These are phyloP conservation scores for Lodderomyces metapsilosis DNA, from an alignment of 1,139 yeast genomes.

Conservation along the genomic window DNA sequence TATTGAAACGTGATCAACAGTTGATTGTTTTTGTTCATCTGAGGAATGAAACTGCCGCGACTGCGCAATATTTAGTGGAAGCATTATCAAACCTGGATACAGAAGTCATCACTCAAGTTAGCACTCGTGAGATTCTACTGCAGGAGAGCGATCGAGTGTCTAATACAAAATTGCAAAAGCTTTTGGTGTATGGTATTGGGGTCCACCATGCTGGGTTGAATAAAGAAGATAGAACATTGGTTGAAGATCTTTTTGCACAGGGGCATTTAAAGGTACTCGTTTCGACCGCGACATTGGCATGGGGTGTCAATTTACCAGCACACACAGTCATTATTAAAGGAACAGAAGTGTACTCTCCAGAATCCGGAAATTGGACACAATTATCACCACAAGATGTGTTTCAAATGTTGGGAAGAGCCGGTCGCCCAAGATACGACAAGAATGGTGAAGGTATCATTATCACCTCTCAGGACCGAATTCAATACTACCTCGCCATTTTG, in stretches of 20 bases:
- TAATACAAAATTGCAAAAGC: slow-evolving; percentile 55
- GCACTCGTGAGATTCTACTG: slow-evolving; percentile 59
- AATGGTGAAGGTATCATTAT: slow-evolving; percentile 94
- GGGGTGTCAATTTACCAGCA: slow-evolving; percentile 99
- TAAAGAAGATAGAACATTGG: slow-evolving; percentile 67
- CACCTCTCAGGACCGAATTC: slow-evolving; percentile 81
- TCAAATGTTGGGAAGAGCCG: slow-evolving; percentile 97
- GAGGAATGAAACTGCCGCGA: slow-evolving; percentile 83
- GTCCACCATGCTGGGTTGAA: slow-evolving; percentile 93
- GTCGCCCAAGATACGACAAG: slow-evolving; percentile 90
- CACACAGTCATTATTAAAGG: slow-evolving; percentile 95
- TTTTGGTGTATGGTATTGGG: slow-evolving; percentile 76
- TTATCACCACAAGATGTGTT: slow-evolving; percentile 90
- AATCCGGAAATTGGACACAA: slow-evolving; percentile 83
- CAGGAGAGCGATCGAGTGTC: slow-evolving; percentile 60
- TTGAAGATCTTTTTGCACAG: slow-evolving; percentile 86
- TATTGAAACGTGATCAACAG: slow-evolving; percentile 60
- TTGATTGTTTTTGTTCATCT: slow-evolving; percentile 91
- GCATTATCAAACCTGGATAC: slow-evolving; percentile 54
- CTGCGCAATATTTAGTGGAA: slow-evolving; percentile 74
- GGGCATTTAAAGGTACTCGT: slow-evolving; percentile 82
- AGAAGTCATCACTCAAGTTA: slow-evolving; percentile 53
- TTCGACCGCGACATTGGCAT: slow-evolving; percentile 93
- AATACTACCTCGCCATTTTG: slow-evolving; percentile 82
- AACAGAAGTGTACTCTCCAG: slow-evolving; percentile 91